Percentiles rank a stretch among this genome's conserved stretches.
Evolutionary conservation across 306 rosid genomes (phyloP).

Genomic region (Glycine soja): DNA sequence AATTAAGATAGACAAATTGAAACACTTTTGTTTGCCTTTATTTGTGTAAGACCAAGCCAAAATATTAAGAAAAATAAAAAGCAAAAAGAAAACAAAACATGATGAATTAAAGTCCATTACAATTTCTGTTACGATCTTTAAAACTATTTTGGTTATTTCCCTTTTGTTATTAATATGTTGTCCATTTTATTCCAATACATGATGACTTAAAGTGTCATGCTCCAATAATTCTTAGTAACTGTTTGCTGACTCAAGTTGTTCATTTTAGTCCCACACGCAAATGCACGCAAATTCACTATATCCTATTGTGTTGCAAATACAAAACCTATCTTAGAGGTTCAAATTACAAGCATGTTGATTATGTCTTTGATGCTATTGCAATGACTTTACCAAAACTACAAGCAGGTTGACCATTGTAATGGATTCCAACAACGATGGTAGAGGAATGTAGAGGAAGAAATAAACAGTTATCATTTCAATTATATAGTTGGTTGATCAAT

Average conservation of each 20-base stretch:
- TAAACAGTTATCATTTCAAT: slow-evolving; percentile 32
- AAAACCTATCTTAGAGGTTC: not conserved
- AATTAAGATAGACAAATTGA: too few species aligned
- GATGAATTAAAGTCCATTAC: too few species aligned
- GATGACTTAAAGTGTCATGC: not conserved
- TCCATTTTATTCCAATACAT: too few species aligned
- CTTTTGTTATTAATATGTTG: too few species aligned
- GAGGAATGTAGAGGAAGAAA: slow-evolving; percentile 55
- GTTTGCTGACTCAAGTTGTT: not conserved
- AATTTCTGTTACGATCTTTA: too few species aligned
- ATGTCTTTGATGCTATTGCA: slow-evolving; percentile 49
- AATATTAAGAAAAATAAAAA: too few species aligned
- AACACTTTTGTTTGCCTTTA: too few species aligned
- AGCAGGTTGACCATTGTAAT: slow-evolving; percentile 75
- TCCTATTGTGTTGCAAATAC: slow-evolving; percentile 7
- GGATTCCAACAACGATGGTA: slow-evolving; percentile 67
- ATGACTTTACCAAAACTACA: slow-evolving; percentile 69
- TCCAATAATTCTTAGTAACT: not conserved
- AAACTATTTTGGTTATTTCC: too few species aligned
- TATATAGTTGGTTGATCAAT: slow-evolving; percentile 60
- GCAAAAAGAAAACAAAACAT: too few species aligned
- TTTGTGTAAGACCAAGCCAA: too few species aligned
- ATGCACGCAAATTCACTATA: not conserved
- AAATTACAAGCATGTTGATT: slow-evolving; percentile 26
- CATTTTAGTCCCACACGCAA: not conserved